These are phyloP conservation scores for Alloteropsis angusta DNA, from an alignment of 202 grass and related monocot genomes.

Conservation along the genomic window DNA sequence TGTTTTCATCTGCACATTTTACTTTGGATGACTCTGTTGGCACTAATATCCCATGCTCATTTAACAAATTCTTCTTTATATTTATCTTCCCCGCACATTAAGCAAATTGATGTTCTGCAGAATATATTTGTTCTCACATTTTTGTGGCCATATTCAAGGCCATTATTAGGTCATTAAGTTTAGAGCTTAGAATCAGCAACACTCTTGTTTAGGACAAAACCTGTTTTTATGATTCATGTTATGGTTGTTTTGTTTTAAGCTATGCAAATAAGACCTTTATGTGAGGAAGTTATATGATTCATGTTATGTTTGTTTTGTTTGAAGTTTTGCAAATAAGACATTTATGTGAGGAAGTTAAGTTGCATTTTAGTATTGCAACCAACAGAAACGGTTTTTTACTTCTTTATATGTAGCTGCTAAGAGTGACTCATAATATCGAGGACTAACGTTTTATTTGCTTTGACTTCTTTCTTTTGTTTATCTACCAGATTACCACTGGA, in stretches of 20 bases:
- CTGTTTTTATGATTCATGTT: background rate
- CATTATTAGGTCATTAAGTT: background rate
- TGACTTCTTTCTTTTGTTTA: background rate
- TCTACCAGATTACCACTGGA: background rate
- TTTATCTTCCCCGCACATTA: background rate
- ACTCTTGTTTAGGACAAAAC: background rate
- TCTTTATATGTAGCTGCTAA: background rate
- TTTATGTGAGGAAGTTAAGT: background rate
- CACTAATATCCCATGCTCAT: conserved; percentile 13
- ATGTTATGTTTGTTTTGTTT: background rate
- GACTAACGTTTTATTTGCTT: background rate
- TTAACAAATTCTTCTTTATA: background rate
- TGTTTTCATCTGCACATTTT: conserved; percentile 3
- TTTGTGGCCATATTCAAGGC: background rate
- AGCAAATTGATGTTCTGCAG: background rate
- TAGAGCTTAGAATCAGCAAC: background rate
- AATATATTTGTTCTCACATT: background rate
- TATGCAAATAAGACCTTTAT: background rate
- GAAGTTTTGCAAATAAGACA: background rate
- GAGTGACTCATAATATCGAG: background rate
- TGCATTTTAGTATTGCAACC: background rate
- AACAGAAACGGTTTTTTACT: background rate
- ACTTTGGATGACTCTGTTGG: background rate
- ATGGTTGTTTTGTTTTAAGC: background rate
- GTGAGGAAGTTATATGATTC: background rate